Evolutionary conservation across 2,329 filamentous ascomycete genomes (phyloP).

Genomic region (Trichoderma sp.): DNA sequence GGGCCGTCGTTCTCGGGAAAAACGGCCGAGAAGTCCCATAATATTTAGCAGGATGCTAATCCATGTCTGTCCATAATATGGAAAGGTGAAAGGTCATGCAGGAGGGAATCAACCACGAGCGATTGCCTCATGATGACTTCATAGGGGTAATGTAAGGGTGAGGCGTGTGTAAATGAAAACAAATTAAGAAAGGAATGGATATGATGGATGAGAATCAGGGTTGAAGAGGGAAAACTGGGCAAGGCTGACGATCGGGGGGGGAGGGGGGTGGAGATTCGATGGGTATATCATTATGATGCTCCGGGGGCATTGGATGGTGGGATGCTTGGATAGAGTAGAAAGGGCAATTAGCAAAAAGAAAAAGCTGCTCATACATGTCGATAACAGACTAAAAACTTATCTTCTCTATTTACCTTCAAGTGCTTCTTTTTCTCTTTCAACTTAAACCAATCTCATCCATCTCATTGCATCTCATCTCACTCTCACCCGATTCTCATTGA

Average conservation of each 20-base stretch:
- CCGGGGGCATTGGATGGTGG: not conserved
- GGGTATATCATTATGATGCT: slow-evolving; percentile 21
- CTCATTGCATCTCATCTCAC: not conserved
- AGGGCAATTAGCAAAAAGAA: not conserved
- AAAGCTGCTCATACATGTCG: not conserved
- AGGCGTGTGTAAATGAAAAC: not conserved
- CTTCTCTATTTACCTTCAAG: not conserved
- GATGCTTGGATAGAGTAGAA: not conserved
- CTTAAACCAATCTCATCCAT: not conserved
- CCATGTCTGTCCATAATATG: not conserved
- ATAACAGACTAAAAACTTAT: not conserved
- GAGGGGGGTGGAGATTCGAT: not conserved
- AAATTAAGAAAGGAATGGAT: not conserved
- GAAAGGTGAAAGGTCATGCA: not conserved
- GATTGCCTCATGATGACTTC: slow-evolving; percentile 19
- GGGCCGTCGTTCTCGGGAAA: not conserved
- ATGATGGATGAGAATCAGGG: not conserved
- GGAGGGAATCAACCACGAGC: not conserved
- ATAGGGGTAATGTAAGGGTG: not conserved
- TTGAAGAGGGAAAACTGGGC: not conserved
- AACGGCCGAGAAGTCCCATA: not conserved
- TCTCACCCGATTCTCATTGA: not conserved
- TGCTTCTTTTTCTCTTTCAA: not conserved
- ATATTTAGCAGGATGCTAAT: not conserved
- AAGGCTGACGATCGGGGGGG: not conserved